Base-by-base conservation (phyloP, 108 stramenopile genomes). In the Discostella pseudostelligera region DNA sequence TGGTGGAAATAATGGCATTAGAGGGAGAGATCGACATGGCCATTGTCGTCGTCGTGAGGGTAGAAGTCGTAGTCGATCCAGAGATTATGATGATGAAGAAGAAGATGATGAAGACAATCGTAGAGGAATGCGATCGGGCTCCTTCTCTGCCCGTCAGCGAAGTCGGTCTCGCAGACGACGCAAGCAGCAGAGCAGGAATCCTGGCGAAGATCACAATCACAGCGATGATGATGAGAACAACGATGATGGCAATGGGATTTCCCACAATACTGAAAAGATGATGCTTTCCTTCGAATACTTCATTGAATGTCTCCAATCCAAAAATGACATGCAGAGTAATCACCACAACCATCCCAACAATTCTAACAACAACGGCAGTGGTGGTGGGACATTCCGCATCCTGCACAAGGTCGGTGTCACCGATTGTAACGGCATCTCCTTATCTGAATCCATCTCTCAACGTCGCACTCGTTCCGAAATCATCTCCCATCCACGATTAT, bases 201-300 rank as follows among this genome's bases (percentile, higher is more conserved):
- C 17, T 35, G 56, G 47, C 3, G 26, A 26, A 44, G 56, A 56
- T 7, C 40, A 25, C 20, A 25, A 0, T 39, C 35, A 54, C 50
- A 37, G 21, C 46, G 37, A 26, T 10, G 39, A 39, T 22, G n/a
- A 44, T 29, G n/a, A 59, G 20, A 40, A 67, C 8, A 3, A 16
- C 1, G 51, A 67, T 3, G 16, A 22, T 4, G 10, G 6, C 12
- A 26, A 22, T 24, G 12, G 1, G 4, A 12, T 26, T 8, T 35
- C 47, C 4, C 32, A 24, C 37, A 26, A 26, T 36, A 37, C 66
- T 42, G 71, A 63, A 20, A 67, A 75, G 56, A 69, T 83, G 71
- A 70, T 69, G 65, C 59, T 92, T 24, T 56, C 83, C 29, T 92
- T 92, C 69, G 88, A 87, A 70, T 92, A 87, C 62, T n/a, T 42